Conservation (phyloP, 2,329 filamentous ascomycete species). For the Botrytis porri region DNA sequence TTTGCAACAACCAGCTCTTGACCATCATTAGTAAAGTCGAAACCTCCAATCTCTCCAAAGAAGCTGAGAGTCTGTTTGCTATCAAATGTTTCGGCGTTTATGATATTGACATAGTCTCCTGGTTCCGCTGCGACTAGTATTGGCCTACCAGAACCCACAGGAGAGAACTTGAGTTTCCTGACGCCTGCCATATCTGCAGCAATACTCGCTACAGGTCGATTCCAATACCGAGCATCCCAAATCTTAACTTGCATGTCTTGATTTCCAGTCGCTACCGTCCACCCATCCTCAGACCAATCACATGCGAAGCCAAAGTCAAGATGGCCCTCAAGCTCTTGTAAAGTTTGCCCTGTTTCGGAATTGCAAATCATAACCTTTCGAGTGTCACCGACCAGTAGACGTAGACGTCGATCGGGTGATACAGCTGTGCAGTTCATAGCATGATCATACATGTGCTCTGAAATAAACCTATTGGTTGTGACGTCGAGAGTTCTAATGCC, state of each 20-base stretch:
- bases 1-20: constrained; percentile 67
- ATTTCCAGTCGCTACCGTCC: constrained; percentile 72
- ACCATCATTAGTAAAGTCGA: constrained; percentile 64
- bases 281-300: constrained; percentile 76
- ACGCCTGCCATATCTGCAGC: constrained; percentile 66
- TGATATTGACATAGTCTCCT: constrained; percentile 68
- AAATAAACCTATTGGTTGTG: constrained; percentile 55
- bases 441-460: constrained; percentile 53
- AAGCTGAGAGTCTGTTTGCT: constrained; percentile 69
- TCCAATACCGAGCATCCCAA: constrained; percentile 74
- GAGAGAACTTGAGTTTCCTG: constrained; percentile 69
- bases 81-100: constrained; percentile 63
- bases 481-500: constrained; percentile 59
- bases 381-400: constrained; percentile 70
- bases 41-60: constrained; percentile 71
- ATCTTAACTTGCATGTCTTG: constrained; percentile 72
- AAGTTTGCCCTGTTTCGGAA: constrained; percentile 60
- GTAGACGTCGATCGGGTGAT: constrained; percentile 68
- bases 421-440: constrained; percentile 72
- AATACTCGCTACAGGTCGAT: constrained; percentile 52
- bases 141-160: constrained; percentile 62
- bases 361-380: constrained; percentile 64
- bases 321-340: constrained; percentile 60
- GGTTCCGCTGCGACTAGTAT: constrained; percentile 72
- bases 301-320: constrained; percentile 72